Evolutionary conservation across 257 asterid genomes (phyloP).

Genomic region (Scutellaria galericulata): DNA sequence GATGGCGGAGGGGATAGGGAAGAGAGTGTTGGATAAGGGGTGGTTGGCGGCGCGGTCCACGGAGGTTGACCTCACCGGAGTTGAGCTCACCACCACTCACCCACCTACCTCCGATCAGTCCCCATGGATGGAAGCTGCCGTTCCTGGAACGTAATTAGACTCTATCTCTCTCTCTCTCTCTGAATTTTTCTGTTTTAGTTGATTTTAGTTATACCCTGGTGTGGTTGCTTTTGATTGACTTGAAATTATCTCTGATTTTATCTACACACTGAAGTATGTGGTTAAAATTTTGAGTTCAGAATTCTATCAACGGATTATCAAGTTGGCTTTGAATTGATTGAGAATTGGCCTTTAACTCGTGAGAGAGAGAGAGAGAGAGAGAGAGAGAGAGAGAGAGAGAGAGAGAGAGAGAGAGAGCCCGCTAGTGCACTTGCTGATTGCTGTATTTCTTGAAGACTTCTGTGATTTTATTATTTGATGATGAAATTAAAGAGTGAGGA

Average conservation of each 20-base stretch:
- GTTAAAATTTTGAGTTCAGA: too few species aligned
- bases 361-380: too few species aligned
- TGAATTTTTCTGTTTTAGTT: background rate
- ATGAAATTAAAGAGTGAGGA: background rate
- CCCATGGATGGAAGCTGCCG: conserved; percentile 89
- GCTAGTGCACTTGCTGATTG: conserved; percentile 8
- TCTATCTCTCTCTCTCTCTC: background rate
- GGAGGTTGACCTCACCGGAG: conserved; percentile 74
- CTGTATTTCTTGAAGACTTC: conserved; percentile 15
- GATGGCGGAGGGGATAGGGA: conserved; percentile 64
- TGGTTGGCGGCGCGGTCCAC: conserved; percentile 97
- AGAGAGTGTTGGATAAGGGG: conserved; percentile 65
- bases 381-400: too few species aligned
- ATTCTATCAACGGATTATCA: background rate
- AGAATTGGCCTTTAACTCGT: background rate
- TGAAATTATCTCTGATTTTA: too few species aligned
- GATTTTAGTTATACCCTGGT: background rate
- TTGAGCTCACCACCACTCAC: conserved; percentile 77
- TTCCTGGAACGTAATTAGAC: conserved; percentile 89
- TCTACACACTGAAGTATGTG: too few species aligned
- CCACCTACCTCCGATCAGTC: conserved; percentile 67
- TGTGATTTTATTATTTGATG: conserved; percentile 5
- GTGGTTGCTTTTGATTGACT: background rate
- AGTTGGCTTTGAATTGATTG: conserved; percentile 21
- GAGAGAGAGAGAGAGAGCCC: too few species aligned